Base-by-base conservation (phyloP, 2,329 filamentous ascomycete species). In the Amylocarpus encephaloides region DNA sequence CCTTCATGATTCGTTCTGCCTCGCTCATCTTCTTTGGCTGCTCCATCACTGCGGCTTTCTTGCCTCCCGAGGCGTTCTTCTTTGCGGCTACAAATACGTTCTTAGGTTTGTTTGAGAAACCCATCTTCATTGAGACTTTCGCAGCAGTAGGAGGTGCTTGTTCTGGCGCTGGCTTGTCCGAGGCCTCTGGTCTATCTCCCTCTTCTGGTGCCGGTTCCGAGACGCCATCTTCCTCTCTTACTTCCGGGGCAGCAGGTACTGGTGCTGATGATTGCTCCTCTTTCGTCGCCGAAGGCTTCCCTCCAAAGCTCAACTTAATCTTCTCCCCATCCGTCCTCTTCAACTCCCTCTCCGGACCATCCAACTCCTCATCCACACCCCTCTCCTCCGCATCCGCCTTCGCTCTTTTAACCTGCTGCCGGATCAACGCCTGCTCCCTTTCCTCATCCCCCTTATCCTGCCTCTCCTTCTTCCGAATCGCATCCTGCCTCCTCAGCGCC, bases 391-490 rank as follows among this genome's bases (percentile, higher is more conserved):
- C 78, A 44, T 79, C 78, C 54, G 76, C 77, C 61, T 82, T 77
- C 2, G 91, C 91, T 51, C 86, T 75, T 66, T 81, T 80, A 43
- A 97, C 87, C 74, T 97, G 93, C 64, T 88, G 86, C 61, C 79
- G 78, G 40, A 98, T 83, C 72, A 91, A 75, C 64, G 79, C 81
- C 68, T 92, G 85, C 70, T 97, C 91, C 43, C 89, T 71, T 69
- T 94, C 88, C 66, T 97, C 92, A 60, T 96, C 91, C 2, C 90
- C 89, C 59, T 87, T 88, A 62, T 96, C 91, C 68, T 91, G 83
- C 49, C 86, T 79, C 67, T 96, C 91, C 67, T 89, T 92, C 64
- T 85, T 83, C 59, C 84, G 74, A 43, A 96, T 75, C 22, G 88
- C 88, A 58, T 96, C 92, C 55, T 88, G 81, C 45, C 91, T 73